phyloP scores from a whole-genome alignment of 2,329 filamentous ascomycete genomes.

The Colletotrichum siamense region DNA sequence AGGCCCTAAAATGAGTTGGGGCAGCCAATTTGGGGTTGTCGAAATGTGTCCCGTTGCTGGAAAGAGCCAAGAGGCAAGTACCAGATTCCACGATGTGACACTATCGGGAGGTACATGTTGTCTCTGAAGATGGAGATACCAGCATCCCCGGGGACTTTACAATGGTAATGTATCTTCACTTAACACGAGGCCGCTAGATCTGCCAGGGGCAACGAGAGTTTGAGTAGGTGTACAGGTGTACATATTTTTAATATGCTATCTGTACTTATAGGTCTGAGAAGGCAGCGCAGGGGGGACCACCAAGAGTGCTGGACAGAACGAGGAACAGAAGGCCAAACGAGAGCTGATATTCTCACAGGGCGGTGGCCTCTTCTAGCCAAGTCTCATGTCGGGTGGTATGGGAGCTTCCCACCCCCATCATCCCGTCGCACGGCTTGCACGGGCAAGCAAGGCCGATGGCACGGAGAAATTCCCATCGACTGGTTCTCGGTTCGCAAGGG shows the following conservation, averaged over 20 bases:
- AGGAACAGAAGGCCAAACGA: neutral
- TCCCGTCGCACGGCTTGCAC: neutral
- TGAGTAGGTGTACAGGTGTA: neutral
- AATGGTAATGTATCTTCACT: neutral
- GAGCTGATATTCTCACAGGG: neutral
- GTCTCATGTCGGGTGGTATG: neutral
- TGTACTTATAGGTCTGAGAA: neutral
- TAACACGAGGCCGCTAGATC: constrained; percentile 6
- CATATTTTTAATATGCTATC: neutral
- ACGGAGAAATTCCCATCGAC: neutral
- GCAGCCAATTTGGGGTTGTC: neutral
- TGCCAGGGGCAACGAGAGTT: constrained; percentile 2
- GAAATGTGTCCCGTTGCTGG: constrained; percentile 7
- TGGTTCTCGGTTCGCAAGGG: neutral
- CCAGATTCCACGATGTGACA: neutral
- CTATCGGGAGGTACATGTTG: neutral
- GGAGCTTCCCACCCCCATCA: neutral
- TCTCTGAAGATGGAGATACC: neutral
- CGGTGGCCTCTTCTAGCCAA: neutral
- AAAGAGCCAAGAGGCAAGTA: neutral
- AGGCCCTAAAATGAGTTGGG: neutral
- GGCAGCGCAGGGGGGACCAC: neutral
- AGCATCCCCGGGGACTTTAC: neutral
- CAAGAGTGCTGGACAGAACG: neutral
- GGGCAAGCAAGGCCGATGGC: neutral